phyloP scores from a whole-genome alignment of 192 early-diverging fungal species.

The Funneliformis geosporum region DNA sequence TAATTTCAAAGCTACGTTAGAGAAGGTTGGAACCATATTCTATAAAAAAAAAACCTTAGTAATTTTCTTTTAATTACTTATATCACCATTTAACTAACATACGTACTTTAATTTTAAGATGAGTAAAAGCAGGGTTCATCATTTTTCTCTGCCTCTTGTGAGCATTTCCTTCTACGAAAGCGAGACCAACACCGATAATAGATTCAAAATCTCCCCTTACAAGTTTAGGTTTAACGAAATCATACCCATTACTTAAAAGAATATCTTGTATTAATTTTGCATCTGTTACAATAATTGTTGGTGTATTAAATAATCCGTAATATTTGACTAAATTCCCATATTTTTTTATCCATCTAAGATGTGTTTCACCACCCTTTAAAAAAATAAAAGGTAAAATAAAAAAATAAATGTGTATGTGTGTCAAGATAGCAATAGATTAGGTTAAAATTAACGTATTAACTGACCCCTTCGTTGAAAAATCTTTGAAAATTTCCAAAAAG shows the following conservation, averaged over 20 bases:
- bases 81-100: conserved; percentile 37
- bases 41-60: neutral
- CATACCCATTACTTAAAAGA: conserved; percentile 46
- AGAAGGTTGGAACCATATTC: conserved; percentile 37
- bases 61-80: neutral
- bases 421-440: too few relatives aligned
- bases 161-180: conserved; percentile 52
- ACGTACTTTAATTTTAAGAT: conserved; percentile 42
- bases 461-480: too few relatives aligned
- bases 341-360: conserved; percentile 47
- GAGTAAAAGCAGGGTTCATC: conserved; percentile 57
- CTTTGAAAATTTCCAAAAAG: too few relatives aligned
- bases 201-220: conserved; percentile 31
- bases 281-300: conserved; percentile 48
- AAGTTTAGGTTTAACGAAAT: conserved; percentile 44
- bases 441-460: too few relatives aligned
- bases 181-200: conserved; percentile 50
- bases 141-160: conserved; percentile 58
- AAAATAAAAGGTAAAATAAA: too few relatives aligned
- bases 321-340: conserved; percentile 55
- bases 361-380: conserved; percentile 14
- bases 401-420: too few relatives aligned
- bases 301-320: conserved; percentile 44
- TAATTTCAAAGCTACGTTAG: conserved; percentile 30
- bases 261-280: conserved; percentile 50